A percentile compares a stretch with the other conserved stretches of the same genome.
Evolutionary conservation across 352 stramenopile species (phyloP).

Genomic region (Phytophthora cajani): DNA sequence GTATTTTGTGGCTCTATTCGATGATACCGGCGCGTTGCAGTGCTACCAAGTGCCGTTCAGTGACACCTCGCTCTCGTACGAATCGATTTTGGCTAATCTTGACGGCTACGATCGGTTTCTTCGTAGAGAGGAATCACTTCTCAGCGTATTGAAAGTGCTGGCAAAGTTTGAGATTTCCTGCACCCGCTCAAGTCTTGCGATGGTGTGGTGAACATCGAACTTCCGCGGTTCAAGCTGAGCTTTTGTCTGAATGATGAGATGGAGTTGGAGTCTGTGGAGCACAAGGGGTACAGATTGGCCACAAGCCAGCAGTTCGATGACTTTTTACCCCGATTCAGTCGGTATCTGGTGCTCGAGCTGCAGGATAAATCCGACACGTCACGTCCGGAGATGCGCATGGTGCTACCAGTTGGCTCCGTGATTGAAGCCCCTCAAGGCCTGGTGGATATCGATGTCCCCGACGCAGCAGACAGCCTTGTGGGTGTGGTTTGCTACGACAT

Average conservation of each 20-base stretch:
- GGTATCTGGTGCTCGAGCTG: slow-evolving; percentile 45
- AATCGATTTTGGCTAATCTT: slow-evolving; percentile 16
- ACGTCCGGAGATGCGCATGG: slow-evolving; percentile 29
- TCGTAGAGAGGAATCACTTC: slow-evolving; percentile 9
- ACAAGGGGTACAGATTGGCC: slow-evolving; percentile 50
- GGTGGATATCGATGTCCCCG: slow-evolving; percentile 32
- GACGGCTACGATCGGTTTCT: slow-evolving; percentile 39
- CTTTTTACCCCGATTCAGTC: slow-evolving; percentile 43
- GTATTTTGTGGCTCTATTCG: slow-evolving; percentile 32
- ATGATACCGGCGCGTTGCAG: slow-evolving; percentile 1
- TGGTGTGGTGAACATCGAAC: slow-evolving; percentile 38
- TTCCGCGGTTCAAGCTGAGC: slow-evolving; percentile 50
- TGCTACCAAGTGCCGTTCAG: slow-evolving; percentile 46
- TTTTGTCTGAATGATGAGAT: slow-evolving; percentile 36
- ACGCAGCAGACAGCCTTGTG: slow-evolving; percentile 18
- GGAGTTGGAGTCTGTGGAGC: slow-evolving; percentile 41
- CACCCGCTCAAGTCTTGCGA: slow-evolving; percentile 33
- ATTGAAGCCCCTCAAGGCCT: slow-evolving; percentile 8
- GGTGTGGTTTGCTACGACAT: slow-evolving; percentile 34
- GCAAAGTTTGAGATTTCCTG: slow-evolving; percentile 57
- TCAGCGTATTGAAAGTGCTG: slow-evolving; percentile 21
- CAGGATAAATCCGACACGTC: slow-evolving; percentile 19
- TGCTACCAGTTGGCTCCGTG: slow-evolving; percentile 46
- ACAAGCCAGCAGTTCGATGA: slow-evolving; percentile 47
- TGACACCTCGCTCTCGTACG: slow-evolving; percentile 24